Evolutionary conservation across 2,329 filamentous ascomycete species (phyloP).

Genomic region (Pseudogymnoascus sp.): DNA sequence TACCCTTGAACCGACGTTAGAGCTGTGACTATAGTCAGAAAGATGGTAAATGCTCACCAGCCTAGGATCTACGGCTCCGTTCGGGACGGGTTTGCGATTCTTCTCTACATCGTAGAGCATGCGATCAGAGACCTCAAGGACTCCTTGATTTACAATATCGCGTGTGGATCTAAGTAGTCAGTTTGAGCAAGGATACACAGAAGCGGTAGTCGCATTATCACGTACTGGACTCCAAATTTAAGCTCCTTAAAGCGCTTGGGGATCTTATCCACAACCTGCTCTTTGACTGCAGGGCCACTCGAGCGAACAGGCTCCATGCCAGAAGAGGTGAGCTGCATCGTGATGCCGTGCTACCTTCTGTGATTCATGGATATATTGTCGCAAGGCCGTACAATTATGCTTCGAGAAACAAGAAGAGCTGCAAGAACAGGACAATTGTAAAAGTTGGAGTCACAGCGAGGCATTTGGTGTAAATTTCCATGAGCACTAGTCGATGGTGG

Average conservation of each 20-base stretch:
- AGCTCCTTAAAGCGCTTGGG: conserved; percentile 89
- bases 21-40: conserved; percentile 11
- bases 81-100: conserved; percentile 63
- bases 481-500: conserved; percentile 7
- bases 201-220: conserved; percentile 8
- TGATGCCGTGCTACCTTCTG: conserved; percentile 8
- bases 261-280: conserved; percentile 80
- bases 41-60: conserved; percentile 41
- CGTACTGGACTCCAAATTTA: conserved; percentile 86
- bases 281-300: conserved; percentile 47
- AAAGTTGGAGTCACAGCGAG: conserved; percentile 2
- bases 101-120: conserved; percentile 86
- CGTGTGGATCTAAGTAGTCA: conserved; percentile 61
- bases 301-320: conserved; percentile 14
- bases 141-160: conserved; percentile 90
- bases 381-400: not conserved
- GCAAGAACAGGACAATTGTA: not conserved
- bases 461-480: conserved; percentile 6
- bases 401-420: not conserved
- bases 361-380: conserved; percentile 1
- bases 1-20: conserved; percentile 45
- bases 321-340: conserved; percentile 21
- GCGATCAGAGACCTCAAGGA: conserved; percentile 88
- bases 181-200: conserved; percentile 32
- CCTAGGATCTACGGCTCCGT: conserved; percentile 82